Conservation (phyloP, 75 land plant genomes). For the Cupressus sempervirens region DNA sequence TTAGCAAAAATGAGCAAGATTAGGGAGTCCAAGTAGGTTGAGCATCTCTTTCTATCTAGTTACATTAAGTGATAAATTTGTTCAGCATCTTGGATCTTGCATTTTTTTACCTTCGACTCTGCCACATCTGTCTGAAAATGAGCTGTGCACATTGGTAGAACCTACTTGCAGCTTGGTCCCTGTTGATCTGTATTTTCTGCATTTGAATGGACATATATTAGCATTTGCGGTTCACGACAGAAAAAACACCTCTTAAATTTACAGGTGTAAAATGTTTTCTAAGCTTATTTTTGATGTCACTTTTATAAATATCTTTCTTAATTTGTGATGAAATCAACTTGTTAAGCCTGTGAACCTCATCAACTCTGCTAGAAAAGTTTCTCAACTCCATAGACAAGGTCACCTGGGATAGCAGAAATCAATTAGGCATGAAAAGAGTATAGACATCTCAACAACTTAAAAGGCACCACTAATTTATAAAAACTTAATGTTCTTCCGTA, state of each 20-base stretch:
- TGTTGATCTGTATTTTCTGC: neutral
- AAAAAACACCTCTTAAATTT: neutral
- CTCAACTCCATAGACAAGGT: neutral
- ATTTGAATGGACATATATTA: neutral
- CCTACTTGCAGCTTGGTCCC: neutral
- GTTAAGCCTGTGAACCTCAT: neutral
- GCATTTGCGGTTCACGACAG: neutral
- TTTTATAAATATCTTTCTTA: neutral
- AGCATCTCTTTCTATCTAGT: neutral
- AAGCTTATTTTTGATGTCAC: neutral
- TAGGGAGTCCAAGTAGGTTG: neutral
- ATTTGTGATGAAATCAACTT: neutral
- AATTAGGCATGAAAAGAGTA: neutral
- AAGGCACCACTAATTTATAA: neutral
- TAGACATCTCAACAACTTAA: neutral
- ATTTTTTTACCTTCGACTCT: neutral
- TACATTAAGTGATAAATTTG: neutral
- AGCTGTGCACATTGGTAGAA: neutral
- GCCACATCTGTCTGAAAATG: neutral
- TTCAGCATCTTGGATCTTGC: neutral
- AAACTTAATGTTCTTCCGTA: neutral
- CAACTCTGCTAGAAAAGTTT: neutral
- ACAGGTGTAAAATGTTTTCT: neutral
- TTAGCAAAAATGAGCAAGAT: neutral
- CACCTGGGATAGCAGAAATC: neutral